Evolutionary conservation across 192 early-diverging fungal species (phyloP), one percentile per base, ranked within the genome.

Genomic region (Chytriomyces sp.): DNA sequence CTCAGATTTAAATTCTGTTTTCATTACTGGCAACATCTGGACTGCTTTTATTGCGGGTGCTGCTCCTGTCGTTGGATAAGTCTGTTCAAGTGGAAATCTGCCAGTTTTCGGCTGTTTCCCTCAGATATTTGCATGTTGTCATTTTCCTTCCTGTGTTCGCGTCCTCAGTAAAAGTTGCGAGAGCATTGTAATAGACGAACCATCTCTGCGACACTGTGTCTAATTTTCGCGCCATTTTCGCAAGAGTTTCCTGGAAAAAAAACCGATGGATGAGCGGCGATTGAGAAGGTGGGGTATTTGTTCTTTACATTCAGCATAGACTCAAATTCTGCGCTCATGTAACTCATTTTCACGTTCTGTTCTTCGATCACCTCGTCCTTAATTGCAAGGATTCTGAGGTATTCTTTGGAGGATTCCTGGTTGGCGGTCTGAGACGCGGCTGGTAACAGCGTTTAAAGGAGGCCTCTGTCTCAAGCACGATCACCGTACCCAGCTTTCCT

Each of bases 331-430:
- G 76, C 62, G 7, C 85, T 81, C 86, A 90, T 86, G 72, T 89
- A 90, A 13, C 82, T 77, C 88, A 89, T 89, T 71, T 90, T 90
- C 16, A 86, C 80, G 45, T 90, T 86, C 77, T 89, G 89, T 48
- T 90, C 89, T 61, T 90, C 89, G 59, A 90, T 83, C 1, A 83
- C 61, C 10, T 81, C 74, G 48, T 90, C 88, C 59, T 88, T 89
- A 82, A 83, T 80, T 1, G 77, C 72, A 7, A 83, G 53, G 57
- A 82, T 82, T 7, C 72, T 59, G 9, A 62, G 77, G 48, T 83
- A 77, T 48, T 89, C 84, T 67, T 85, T 88, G n/a, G 82, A 84
- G 45, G 75, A 76, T 45, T 91, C 85, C 68, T 85, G 69, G 45
- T 73, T 59, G 5, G 82, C 79, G 5, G 75, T 62, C 57, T 89